Evolutionary conservation across 495 filamentous ascomycete genomes (phyloP).

Genomic region (Penicillium argentinense): DNA sequence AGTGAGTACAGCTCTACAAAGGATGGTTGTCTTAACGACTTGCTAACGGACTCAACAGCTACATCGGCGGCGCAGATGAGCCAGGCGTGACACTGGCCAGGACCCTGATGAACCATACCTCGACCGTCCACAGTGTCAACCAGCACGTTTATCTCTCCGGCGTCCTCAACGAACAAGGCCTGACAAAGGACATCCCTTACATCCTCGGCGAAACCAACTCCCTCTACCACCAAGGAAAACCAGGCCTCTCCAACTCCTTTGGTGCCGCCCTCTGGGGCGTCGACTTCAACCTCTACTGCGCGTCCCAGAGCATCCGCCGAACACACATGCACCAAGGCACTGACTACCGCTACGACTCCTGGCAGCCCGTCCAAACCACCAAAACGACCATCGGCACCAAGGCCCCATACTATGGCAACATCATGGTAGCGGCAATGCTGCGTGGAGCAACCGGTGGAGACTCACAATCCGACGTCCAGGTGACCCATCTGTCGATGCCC

Average conservation of each 20-base stretch:
- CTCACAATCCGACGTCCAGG: slow-evolving; percentile 15
- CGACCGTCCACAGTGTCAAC: slow-evolving; percentile 48
- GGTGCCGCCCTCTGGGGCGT: slow-evolving; percentile 70
- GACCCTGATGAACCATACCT: slow-evolving; percentile 67
- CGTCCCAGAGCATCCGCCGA: slow-evolving; percentile 55
- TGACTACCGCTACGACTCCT: slow-evolving; percentile 57
- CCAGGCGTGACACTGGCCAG: slow-evolving; percentile 63
- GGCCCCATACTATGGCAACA: slow-evolving; percentile 65
- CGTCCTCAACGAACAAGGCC: slow-evolving; percentile 29
- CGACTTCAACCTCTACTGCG: slow-evolving; percentile 64
- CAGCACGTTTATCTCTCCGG: slow-evolving; percentile 48
- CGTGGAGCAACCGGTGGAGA: slow-evolving; percentile 36
- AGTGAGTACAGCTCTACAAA: slow-evolving; percentile 40
- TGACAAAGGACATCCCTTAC: slow-evolving; percentile 49
- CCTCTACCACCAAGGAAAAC: slow-evolving; percentile 62
- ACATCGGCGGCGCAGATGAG: slow-evolving; percentile 61
- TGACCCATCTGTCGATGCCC: slow-evolving; percentile 41
- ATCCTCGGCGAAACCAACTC: slow-evolving; percentile 68
- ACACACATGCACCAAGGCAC: slow-evolving; percentile 69
- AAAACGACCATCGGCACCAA: slow-evolving; percentile 59
- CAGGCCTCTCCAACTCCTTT: slow-evolving; percentile 66
- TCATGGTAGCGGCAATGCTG: slow-evolving; percentile 58
- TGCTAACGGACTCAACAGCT: slow-evolving; percentile 50
- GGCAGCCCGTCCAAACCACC: slow-evolving; percentile 60
- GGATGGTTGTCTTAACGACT: no score